Base-by-base conservation (phyloP, 768 basidiomycete species). In the Mycena indigotica region DNA sequence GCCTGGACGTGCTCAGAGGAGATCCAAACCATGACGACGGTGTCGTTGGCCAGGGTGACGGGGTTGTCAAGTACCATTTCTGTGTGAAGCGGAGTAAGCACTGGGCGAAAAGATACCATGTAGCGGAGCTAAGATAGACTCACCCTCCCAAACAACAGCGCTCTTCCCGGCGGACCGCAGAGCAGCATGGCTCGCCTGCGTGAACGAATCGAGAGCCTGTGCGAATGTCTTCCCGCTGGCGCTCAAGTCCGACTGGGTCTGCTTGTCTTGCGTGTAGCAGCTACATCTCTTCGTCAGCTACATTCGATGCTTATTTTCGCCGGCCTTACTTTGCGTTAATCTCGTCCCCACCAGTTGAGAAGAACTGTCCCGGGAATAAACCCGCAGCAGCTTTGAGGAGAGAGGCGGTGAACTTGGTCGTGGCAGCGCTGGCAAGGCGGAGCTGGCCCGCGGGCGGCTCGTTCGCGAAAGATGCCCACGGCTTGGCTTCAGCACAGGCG, bases 401-500 rank as follows among this genome's bases (percentile, higher is more conserved):
- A 3, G 69, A 66, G 0, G 69, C 59, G 1, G 79, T 76, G 45
- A 84, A 87, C 16, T 75, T 66, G 60, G 75, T 65, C 19, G 80
- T 80, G 10, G 68, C 72, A 3, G 72, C 66, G 5, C 77, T 72
- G 0, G 80, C 79, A 53, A 88, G 77, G 48, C 83, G 81, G 3
- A 88, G 78, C 64, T 88, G 86, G 4, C 87, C 86, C 0, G 86
- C 78, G 0, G 87, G 87, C 3, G 87, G 87, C 56, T 87, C 82
- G 63, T 67, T 73, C 28, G 83, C 83, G 41, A 76, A 84, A 5
- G 65, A 69, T 0, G 67, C 3, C 81, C 81, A 83, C 0, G 81
- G 81, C 2, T 69, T 62, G 1, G 66, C 70, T 1, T 73, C 61
- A 30, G 70, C 61, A 60, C 87, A 87, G 1, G 86, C 87, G 28